Conservation (phyloP, 805 yeast genomes). For the Metschnikowia dekortorum region DNA sequence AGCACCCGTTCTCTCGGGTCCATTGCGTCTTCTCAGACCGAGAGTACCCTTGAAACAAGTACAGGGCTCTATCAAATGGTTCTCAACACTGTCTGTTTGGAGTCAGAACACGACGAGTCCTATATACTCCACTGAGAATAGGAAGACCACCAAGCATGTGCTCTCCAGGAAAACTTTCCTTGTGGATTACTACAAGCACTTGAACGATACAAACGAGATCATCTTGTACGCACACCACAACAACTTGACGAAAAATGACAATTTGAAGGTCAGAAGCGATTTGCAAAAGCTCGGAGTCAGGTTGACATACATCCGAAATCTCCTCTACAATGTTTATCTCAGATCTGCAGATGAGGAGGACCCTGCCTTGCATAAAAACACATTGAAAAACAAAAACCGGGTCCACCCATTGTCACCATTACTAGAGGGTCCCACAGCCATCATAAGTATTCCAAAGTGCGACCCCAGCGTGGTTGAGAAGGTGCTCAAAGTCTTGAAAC, state of each 20-base stretch:
- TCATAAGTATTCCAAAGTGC: slow-evolving; percentile 60
- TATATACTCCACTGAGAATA: slow-evolving; percentile 6
- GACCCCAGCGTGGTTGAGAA: slow-evolving; percentile 67
- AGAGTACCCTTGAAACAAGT: not conserved
- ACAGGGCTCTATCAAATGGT: not conserved
- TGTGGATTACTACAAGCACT: slow-evolving; percentile 70
- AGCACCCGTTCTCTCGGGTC: not conserved
- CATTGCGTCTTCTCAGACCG: slow-evolving; percentile 1
- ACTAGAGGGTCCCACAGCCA: slow-evolving; percentile 82
- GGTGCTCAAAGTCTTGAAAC: slow-evolving; percentile 57
- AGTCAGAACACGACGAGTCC: not conserved
- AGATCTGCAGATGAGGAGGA: slow-evolving; percentile 65
- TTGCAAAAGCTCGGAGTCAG: slow-evolving; percentile 64
- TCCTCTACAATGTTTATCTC: slow-evolving; percentile 70
- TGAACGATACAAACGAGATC: slow-evolving; percentile 65
- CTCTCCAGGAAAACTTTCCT: slow-evolving; percentile 82
- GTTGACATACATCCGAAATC: slow-evolving; percentile 63
- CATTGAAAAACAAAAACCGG: slow-evolving; percentile 37
- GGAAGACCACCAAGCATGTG: slow-evolving; percentile 56
- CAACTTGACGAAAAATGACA: slow-evolving; percentile 68
- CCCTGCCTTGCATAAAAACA: slow-evolving; percentile 63
- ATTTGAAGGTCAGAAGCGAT: slow-evolving; percentile 56
- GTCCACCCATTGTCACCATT: slow-evolving; percentile 68
- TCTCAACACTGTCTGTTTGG: not conserved
- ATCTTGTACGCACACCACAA: slow-evolving; percentile 82